Evolutionary conservation across 371 early-diverging fungal species (phyloP).

Genomic region (Dichotomocladium elegans): DNA sequence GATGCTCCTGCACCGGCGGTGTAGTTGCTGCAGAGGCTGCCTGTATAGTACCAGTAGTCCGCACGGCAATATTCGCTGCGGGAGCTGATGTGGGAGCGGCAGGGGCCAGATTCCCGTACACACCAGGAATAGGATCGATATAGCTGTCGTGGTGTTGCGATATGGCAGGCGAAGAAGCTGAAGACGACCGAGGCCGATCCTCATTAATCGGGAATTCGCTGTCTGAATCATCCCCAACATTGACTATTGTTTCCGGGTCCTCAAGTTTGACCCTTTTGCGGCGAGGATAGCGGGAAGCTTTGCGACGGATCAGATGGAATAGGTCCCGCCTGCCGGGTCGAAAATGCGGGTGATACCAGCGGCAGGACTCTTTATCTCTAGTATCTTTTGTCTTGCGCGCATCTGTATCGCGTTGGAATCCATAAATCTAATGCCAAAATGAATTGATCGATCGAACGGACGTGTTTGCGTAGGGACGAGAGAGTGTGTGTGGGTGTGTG

Average conservation of each 20-base stretch:
- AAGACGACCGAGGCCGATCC: conserved; percentile 14
- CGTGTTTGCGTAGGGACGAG: too few species aligned
- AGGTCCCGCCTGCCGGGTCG: conserved; percentile 44
- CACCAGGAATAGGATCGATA: neutral
- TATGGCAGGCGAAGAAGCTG: conserved; percentile 11
- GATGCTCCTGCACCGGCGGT: neutral
- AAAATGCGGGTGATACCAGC: conserved; percentile 50
- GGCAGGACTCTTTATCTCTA: conserved; percentile 46
- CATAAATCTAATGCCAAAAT: conserved; percentile 42
- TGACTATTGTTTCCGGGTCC: conserved; percentile 37
- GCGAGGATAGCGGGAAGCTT: conserved; percentile 36
- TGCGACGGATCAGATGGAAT: conserved; percentile 46
- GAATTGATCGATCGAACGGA: too few species aligned
- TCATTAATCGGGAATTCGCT: conserved; percentile 14
- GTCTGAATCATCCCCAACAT: conserved; percentile 33
- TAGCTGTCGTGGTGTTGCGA: conserved; percentile 1
- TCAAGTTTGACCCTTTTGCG: conserved; percentile 23
- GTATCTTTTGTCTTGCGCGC: conserved; percentile 52
- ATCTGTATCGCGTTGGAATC: conserved; percentile 53
- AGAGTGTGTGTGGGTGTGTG: too few species aligned
- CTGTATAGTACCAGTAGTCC: neutral
- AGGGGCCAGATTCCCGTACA: neutral
- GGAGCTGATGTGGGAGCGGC: neutral
- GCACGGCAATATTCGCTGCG: neutral
- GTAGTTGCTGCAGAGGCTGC: neutral